Base-by-base conservation (phyloP, 169 alveolate genomes). In the Amoebophrya sp. region DNA sequence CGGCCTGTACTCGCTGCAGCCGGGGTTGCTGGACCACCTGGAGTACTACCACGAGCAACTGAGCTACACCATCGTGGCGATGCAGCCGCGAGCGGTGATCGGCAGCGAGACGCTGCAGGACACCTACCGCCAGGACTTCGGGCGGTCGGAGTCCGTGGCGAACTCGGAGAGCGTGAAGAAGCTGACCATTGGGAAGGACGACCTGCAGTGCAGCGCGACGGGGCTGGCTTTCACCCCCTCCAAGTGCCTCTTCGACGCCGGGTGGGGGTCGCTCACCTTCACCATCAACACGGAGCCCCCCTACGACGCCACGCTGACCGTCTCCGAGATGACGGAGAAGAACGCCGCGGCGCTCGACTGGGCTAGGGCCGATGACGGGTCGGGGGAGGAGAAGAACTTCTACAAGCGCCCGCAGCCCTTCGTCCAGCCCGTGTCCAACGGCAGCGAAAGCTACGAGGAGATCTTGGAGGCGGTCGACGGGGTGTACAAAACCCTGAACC, bases 401-500 rank as follows among this genome's bases (percentile, higher is more conserved):
- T n/a, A n/a, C 18, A 12, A 7, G 7, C 83, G 83, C 39, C 83
- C 83, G 10, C 7, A 2, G 32, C 83, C 83, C 32, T 66, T 66
- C 35, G 83, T 66, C 32, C 83, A 66, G 83, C 83, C 83, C 32
- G 83, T 66, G 83, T 18, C 83, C 35, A 66, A 66, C 35, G 83
- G 83, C 39, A 12, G 35, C 32, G 18, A 0, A 7, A 7, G 32
- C 35, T 66, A 66, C 35, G 83, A 66, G 35, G 83, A 66, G 38
- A 66, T 66, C 39, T 0, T 66, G 7, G 83, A 66, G 83, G 12
- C 83, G 29, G 83, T 66, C 39, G 83, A 66, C 35, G 83, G 83
- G 32, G 83, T 66, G 35, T 66, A 66, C 83, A 66, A 66, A 66
- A 66, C 83, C 10, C 83, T 66, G 83, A 66, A 66, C 83, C 83